Conservation (phyloP, 768 basidiomycete genomes). For the Mrakia frigida region DNA sequence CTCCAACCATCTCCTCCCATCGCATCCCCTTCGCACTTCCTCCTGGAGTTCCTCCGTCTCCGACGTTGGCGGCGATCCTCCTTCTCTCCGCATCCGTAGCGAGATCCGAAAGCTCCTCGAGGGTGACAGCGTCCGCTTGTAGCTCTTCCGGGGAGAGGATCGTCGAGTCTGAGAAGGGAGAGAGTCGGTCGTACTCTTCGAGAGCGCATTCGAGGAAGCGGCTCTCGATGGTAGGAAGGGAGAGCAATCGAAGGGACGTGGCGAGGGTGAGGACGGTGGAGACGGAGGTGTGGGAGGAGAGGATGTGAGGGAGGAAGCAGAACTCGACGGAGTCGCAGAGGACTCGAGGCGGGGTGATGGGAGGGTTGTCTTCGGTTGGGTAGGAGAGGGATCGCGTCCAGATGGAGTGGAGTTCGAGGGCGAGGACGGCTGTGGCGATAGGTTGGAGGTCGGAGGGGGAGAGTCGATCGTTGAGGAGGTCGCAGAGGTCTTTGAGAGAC, state of each 20-base stretch:
- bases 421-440: background rate
- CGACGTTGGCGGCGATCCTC: background rate
- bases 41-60: background rate
- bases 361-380: background rate
- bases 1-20: constrained; percentile 25
- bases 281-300: constrained; percentile 21
- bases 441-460: background rate
- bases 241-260: background rate
- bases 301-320: constrained; percentile 17
- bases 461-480: constrained; percentile 13
- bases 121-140: background rate
- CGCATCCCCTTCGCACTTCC: constrained; percentile 12
- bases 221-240: constrained; percentile 14
- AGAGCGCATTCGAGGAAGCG: constrained; percentile 11
- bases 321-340: background rate
- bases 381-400: background rate
- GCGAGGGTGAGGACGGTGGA: constrained; percentile 15
- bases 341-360: background rate
- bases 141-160: constrained; percentile 8
- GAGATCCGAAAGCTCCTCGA: constrained; percentile 7
- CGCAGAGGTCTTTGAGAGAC: constrained; percentile 5
- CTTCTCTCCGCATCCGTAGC: constrained; percentile 5
- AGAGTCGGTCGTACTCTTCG: constrained; percentile 23
- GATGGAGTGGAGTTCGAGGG: constrained; percentile 16
- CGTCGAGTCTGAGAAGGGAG: constrained; percentile 6